Percentiles rank a stretch among this genome's conserved stretches.
These are phyloP conservation scores for Suillus hirtellus DNA, from an alignment of 768 basidiomycete genomes.

Conservation along the genomic window DNA sequence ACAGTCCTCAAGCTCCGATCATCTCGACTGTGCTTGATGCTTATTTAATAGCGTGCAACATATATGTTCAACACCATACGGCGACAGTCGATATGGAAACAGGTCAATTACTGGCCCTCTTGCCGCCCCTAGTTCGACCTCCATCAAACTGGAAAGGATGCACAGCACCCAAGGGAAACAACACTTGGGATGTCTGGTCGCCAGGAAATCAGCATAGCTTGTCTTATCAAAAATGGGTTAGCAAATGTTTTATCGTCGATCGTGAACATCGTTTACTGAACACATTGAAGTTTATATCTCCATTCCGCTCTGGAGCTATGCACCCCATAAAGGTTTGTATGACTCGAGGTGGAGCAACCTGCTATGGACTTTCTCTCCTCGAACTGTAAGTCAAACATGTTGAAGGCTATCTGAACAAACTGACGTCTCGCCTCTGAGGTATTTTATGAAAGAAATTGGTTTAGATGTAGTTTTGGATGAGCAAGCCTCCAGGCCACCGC, in stretches of 20 bases:
- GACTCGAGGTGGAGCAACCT: background rate
- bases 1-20: background rate
- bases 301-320: background rate
- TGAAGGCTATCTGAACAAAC: background rate
- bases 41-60: conserved; percentile 14
- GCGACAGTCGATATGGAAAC: conserved; percentile 12
- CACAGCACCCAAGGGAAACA: background rate
- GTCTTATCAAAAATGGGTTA: background rate
- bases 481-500: background rate
- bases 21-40: conserved; percentile 5
- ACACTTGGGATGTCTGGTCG: conserved; percentile 14
- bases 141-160: background rate
- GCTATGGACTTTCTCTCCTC: background rate
- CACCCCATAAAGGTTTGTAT: background rate
- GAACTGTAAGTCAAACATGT: background rate
- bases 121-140: background rate
- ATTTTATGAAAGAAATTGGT: conserved; percentile 4
- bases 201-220: background rate
- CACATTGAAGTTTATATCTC: background rate
- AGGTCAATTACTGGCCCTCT: background rate
- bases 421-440: background rate
- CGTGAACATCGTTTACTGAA: background rate
- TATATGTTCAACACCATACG: conserved; percentile 2
- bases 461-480: background rate
- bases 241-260: background rate